Evolutionary conservation across 192 early-diverging fungal genomes (phyloP), one percentile per base, ranked within the genome.

Genomic region (Rhizophlyctis rosea): DNA sequence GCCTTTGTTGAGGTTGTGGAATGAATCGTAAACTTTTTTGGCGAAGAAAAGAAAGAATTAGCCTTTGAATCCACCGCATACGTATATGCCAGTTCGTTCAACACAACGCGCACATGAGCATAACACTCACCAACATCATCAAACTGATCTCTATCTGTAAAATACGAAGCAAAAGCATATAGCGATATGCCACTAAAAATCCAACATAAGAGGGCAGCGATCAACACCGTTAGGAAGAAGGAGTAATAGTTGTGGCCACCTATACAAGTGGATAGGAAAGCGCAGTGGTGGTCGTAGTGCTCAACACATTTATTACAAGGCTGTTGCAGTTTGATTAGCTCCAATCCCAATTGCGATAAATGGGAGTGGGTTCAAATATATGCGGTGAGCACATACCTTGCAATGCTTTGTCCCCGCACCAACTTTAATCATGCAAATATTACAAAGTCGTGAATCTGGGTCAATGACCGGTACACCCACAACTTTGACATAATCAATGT

Each of bases 291-390:
- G 49, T 81, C 79, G 48, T 68, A 81, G 1, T 39, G 52, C 5
- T 32, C 78, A n/a, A 81, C 78, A 56, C 80, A 81, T 56, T 80
- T 81, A 68, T 81, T 81, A 67, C 80, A 81, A 21, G 75, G 59
- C 60, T 68, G 52, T 2, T 11, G 52, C 30, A 67, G 47, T 47
- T 11, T 16, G 9, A 55, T 56, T 14, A 57, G 27, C 59, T 14
- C 51, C n/a, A 57, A 52, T 9, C 9, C 7, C 50, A 52, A n/a
- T 52, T 28, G 25, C 39, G 9, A 47, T 9, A 13, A 13, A 44
- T 18, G 39, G 39, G 39, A 7, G 18, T 44, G 39, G 7, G 39
- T 44, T 7, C 39, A 44, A 18, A 18, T 44, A 23, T 32, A n/a
- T 44, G 7, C 39, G 39, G 39, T 11, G 9, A 50, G 31, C 25